Percentiles rank a stretch among this genome's conserved stretches.
These are phyloP conservation scores for Xylariaceae sp. DNA, from an alignment of 2,329 filamentous ascomycete species.

Conservation along the genomic window DNA sequence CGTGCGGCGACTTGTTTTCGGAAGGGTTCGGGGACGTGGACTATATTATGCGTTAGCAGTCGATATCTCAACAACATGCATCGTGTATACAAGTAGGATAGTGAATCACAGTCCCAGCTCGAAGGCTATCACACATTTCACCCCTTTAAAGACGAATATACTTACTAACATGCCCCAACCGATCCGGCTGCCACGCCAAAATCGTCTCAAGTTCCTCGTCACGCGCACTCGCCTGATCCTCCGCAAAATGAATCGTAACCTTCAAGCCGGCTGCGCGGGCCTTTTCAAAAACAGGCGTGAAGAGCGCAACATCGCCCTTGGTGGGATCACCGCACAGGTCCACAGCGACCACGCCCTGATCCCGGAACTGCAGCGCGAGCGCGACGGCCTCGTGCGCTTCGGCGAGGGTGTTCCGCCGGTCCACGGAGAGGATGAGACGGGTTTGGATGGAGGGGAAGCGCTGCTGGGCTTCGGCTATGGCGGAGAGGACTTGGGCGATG, in stretches of 20 bases:
- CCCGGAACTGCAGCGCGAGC: conserved; percentile 53
- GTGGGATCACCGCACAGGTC: conserved; percentile 76
- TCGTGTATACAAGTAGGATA: not conserved
- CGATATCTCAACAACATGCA: not conserved
- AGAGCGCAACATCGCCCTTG: conserved; percentile 54
- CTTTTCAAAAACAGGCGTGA: conserved; percentile 52
- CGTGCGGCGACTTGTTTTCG: conserved; percentile 46
- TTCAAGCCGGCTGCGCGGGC: conserved; percentile 53
- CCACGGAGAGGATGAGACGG: conserved; percentile 67
- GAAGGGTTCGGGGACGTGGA: conserved; percentile 61
- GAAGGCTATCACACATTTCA: too few relatives aligned
- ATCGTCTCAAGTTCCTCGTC: conserved; percentile 58
- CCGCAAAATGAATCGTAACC: conserved; percentile 74
- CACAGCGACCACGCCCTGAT: conserved; percentile 60
- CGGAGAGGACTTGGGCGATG: conserved; percentile 58
- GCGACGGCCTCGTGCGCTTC: conserved; percentile 60
- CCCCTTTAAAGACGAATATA: not conserved
- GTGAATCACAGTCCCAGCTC: not conserved
- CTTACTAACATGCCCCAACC: conserved; percentile 66
- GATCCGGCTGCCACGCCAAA: conserved; percentile 59
- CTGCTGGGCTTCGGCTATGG: conserved; percentile 42
- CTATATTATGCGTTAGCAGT: not conserved
- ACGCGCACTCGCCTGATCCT: conserved; percentile 53
- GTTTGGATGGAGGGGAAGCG: conserved; percentile 46
- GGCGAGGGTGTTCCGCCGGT: conserved; percentile 55